Evolutionary conservation across 2,329 filamentous ascomycete genomes (phyloP), one percentile per base, ranked within the genome.

Genomic region (Proliferodiscus dingleyae): DNA sequence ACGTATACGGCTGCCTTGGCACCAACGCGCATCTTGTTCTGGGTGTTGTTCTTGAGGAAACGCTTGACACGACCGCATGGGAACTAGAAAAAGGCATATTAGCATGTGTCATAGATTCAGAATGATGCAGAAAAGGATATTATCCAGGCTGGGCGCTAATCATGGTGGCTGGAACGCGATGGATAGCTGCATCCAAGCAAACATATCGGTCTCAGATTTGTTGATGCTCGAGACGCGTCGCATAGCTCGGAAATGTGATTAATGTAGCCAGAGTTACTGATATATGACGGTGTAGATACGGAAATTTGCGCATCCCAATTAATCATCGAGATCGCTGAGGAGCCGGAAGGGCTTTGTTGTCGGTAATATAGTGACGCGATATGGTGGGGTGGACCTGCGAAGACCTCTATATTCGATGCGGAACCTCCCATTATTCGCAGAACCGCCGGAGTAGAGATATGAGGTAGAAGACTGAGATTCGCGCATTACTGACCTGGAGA

Each of bases 31-130:
- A 96, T 97, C 78, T 97, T 97, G 74, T 96, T 94, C 68, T 97
- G 93, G 40, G 93, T 97, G 74, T 96, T 96, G 71, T 89, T 89
- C 81, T 97, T 96, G 67, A 98, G 78, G 76, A 97, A 97, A 75
- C 93, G 90, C 86, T 98, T 98, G 72, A 98, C 93, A 85, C 93
- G 93, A 73, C 93, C 93, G 69, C 93, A 98, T 52, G 93, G 93
- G 70, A 98, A 98, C 93, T 98, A 66, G 49, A 56, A 40, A 39
- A 34, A 28, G 42, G 26, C 56, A 56, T 56, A 59, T 67, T 55
- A 69, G 66, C 46, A 54, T 41, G 19, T 30, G 18, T 26, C 16
- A 13, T n/a, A 19, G 19, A 29, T 28, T 10, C 11, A 9, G 16
- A 9, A 28, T 11, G n/a, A 1, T n/a, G 23, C 11, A 26, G 28